Evolutionary conservation across 176 grass and related monocot genomes (phyloP), one percentile per base, ranked within the genome.

Genomic region (Zea luxurians): DNA sequence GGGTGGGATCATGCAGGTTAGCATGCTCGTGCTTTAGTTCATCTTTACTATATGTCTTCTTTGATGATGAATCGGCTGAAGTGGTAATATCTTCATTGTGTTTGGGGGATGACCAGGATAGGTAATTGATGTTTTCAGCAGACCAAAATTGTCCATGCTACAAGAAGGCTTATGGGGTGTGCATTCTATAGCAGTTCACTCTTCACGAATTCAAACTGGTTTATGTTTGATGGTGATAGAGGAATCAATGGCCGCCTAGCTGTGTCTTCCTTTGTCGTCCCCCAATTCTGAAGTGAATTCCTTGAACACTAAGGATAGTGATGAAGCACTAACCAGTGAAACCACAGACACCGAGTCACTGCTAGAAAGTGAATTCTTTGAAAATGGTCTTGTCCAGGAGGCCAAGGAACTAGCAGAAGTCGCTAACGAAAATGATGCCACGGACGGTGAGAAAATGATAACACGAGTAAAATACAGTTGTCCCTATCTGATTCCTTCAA

Each of bases 201-300:
- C 60, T 89, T 95, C 62, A 91, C 89, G 17, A 89, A 95, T 84
- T 95, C 92, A 46, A 89, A 91, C 48, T 95, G 89, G 86, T 95
- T 95, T 87, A 85, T 86, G 6, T 95, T 91, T 80, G 92, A 95
- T 76, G 89, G 88, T 73, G 92, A 95, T 83, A 88, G 78, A 84
- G 86, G 78, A 48, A 85, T 64, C 11, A 91, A 67, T 79, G 83
- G 78, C 21, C 64, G 73, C 75, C 85, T 84, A 67, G 72, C 66
- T 70, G 85, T 66, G 42, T 85, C 92, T 84, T 61, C 78, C 86
- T 53, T 92, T 83, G 12, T 48, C 90, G 62, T 92, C 85, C 37
- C 90, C 83, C 4, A 86, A 86, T 68, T 89, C 83, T 59, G 68
- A 73, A 53, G 84, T 68, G 12, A 54, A 40, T 35, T 76, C 48